Percentiles rank a stretch among this genome's conserved stretches.
phyloP scores from a whole-genome alignment of 345 rosid species.

The Anacardium occidentale region DNA sequence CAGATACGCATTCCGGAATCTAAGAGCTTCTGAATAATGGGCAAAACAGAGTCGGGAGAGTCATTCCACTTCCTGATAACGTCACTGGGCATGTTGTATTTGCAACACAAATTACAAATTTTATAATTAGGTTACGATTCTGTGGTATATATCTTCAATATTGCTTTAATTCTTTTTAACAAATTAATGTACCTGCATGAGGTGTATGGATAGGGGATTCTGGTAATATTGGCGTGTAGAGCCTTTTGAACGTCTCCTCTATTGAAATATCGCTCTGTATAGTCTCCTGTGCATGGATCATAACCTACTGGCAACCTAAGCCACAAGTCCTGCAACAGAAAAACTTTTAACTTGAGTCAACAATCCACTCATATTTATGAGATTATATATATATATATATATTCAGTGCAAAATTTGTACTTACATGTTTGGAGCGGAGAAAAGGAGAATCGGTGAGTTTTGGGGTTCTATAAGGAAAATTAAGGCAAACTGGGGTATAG shows the following conservation, averaged over 20 bases:
- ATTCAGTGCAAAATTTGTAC: not conserved
- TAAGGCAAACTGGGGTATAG: slow-evolving; percentile 56
- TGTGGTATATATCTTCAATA: too few relatives aligned
- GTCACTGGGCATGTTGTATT: slow-evolving; percentile 34
- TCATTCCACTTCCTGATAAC: slow-evolving; percentile 50
- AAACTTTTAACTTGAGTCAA: not conserved
- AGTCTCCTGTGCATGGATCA: slow-evolving; percentile 65
- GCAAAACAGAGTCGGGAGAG: slow-evolving; percentile 46
- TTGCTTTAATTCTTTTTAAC: too few relatives aligned
- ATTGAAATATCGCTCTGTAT: slow-evolving; percentile 55
- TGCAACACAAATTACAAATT: too few relatives aligned
- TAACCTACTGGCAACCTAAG: slow-evolving; percentile 56
- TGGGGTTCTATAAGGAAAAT: slow-evolving; percentile 1
- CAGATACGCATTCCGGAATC: slow-evolving; percentile 62
- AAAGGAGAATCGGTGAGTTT: slow-evolving; percentile 35
- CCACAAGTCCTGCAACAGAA: slow-evolving; percentile 45
- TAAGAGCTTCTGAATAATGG: slow-evolving; percentile 55
- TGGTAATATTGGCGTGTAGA: slow-evolving; percentile 69
- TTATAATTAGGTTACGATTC: too few relatives aligned
- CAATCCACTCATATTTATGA: too few relatives aligned
- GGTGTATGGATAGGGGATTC: slow-evolving; percentile 53
- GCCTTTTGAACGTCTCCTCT: slow-evolving; percentile 69
- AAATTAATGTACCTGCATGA: slow-evolving; percentile 53
- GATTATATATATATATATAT: too few relatives aligned
- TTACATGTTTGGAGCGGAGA: slow-evolving; percentile 32